Base-by-base conservation (phyloP, 164 flowering plant species). In the Euptelea pleiosperma region DNA sequence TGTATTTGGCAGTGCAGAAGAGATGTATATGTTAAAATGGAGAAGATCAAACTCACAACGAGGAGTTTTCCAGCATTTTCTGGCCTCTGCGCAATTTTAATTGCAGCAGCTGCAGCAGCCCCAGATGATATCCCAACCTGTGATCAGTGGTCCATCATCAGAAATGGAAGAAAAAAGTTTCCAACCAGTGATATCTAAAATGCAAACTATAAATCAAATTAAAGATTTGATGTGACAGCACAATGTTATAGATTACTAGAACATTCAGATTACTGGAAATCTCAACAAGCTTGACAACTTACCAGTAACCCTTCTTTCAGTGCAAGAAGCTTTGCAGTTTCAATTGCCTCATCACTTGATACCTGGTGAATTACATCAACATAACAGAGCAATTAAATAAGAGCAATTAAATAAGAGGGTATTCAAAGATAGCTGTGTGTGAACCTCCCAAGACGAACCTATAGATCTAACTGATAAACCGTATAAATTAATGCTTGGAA, bases 31-130 rank as follows among this genome's bases (percentile, higher is more conserved):
- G 25, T 11, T 53, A 18, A 21, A 7, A 36, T 15, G 26, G 18
- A 33, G 29, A n/a, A 18, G 19, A 19, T 4, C 19, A 33, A 53
- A 82, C 97, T 78, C 82, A 90, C 97, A 39, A 80, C 87, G 22
- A 90, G 82, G 64, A 90, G 82, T 60, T 90, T 90, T 47, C 92
- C 97, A 43, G 79, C 85, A 76, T 82, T 78, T 61, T 90, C 95
- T 19, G 91, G 95, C 68, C 87, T 60, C 55, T 67, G 47, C 9
- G 70, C 70, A 37, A 62, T 15, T 54, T 63, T 62, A 36, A 68
- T 62, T 34, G 72, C 67, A 24, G 72, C 72, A 45, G 72, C 72
- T 0, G 72, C 64, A 1, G 72, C 72, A 3, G 72, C 67, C 18
- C 72, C 72, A 57, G 72, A 68, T 28, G 72, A 68, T 44, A 68